Evolutionary conservation across 129 eudicot genomes (phyloP).

Genomic region (Flaveria ramosissima): DNA sequence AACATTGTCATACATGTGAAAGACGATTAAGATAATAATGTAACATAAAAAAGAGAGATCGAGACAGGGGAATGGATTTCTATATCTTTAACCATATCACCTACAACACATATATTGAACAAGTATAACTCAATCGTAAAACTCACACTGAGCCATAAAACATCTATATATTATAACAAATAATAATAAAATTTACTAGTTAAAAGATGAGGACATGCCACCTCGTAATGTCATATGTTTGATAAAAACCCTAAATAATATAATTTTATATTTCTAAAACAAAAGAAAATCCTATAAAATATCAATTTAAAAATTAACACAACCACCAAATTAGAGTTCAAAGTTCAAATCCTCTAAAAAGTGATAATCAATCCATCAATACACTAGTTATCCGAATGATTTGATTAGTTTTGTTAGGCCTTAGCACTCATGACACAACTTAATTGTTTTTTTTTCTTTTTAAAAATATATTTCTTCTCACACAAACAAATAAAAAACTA

Average conservation of each 20-base stretch:
- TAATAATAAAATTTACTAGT: background rate
- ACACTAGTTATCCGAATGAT: slow-evolving; percentile 12
- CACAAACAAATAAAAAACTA: background rate
- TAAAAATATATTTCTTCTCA: background rate
- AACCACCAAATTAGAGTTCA: background rate
- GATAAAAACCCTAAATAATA: background rate
- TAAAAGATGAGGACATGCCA: background rate
- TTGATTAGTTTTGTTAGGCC: slow-evolving; percentile 21
- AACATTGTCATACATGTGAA: background rate
- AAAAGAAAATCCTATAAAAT: background rate
- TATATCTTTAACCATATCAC: too few species aligned
- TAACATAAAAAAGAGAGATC: too few species aligned
- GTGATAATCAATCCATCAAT: slow-evolving; percentile 10
- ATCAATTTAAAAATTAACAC: background rate
- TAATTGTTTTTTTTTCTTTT: background rate
- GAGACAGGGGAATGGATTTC: too few species aligned
- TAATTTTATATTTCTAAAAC: background rate
- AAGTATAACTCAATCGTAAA: too few species aligned
- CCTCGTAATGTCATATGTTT: background rate
- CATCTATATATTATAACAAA: too few species aligned
- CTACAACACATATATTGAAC: too few species aligned
- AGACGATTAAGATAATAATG: background rate
- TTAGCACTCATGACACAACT: slow-evolving; percentile 11
- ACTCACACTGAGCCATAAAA: too few species aligned
- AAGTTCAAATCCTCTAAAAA: background rate